Evolutionary conservation across 2,329 filamentous ascomycete species (phyloP).

Genomic region (Alternaria ethzedia): DNA sequence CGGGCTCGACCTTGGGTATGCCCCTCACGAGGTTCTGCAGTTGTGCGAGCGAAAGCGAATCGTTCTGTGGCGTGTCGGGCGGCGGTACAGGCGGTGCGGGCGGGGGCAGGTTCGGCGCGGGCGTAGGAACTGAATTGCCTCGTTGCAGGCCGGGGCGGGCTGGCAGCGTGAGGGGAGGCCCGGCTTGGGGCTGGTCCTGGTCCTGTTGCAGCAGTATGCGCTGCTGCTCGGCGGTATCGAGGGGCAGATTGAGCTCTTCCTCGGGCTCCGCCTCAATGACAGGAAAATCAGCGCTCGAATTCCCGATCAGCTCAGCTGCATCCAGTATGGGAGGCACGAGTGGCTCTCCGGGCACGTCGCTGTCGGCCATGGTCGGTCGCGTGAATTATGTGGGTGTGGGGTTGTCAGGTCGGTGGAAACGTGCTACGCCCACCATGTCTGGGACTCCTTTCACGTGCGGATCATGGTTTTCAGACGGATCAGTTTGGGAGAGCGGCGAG

Average conservation of each 20-base stretch:
- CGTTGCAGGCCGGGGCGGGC: slow-evolving; percentile 50
- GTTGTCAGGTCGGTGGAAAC: slow-evolving; percentile 18
- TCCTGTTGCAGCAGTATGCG: slow-evolving; percentile 36
- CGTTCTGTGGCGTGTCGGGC: slow-evolving; percentile 44
- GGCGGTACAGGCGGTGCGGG: slow-evolving; percentile 46
- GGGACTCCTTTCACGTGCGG: slow-evolving; percentile 23
- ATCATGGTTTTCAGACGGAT: slow-evolving; percentile 19
- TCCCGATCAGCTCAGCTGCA: slow-evolving; percentile 46
- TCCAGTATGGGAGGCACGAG: slow-evolving; percentile 46
- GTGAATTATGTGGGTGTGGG: slow-evolving; percentile 16
- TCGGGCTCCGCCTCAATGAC: slow-evolving; percentile 40
- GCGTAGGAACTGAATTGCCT: slow-evolving; percentile 49
- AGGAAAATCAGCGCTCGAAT: slow-evolving; percentile 37
- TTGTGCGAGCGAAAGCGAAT: slow-evolving; percentile 57
- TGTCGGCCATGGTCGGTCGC: slow-evolving; percentile 35
- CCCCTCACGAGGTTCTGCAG: slow-evolving; percentile 53
- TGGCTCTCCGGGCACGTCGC: slow-evolving; percentile 31
- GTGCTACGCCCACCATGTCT: slow-evolving; percentile 33
- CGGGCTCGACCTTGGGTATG: slow-evolving; percentile 51
- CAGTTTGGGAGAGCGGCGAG: background rate
- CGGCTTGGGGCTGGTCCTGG: slow-evolving; percentile 20
- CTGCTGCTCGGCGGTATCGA: slow-evolving; percentile 47
- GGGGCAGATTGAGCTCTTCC: slow-evolving; percentile 42
- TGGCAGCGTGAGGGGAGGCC: slow-evolving; percentile 32
- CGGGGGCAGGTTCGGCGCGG: slow-evolving; percentile 52